phyloP scores from a whole-genome alignment of 345 rosid species.

The Aquilaria yunnanensis region DNA sequence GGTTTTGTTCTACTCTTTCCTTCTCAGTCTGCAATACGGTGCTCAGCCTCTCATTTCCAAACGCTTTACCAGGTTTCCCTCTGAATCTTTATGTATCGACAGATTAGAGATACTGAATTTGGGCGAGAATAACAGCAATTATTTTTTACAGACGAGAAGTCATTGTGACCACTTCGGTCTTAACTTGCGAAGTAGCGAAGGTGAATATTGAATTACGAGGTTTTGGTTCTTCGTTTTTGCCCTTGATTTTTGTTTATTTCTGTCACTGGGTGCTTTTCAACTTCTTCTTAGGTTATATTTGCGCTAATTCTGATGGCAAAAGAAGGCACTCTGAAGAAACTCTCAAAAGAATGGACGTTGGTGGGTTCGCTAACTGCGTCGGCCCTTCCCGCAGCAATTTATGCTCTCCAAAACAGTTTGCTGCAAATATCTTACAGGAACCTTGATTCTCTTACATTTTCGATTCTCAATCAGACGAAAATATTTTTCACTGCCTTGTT shows the following conservation, averaged over 20 bases:
- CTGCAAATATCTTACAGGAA: slow-evolving; percentile 93
- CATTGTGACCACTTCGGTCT: slow-evolving; percentile 85
- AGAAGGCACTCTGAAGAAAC: slow-evolving; percentile 65
- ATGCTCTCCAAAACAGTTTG: slow-evolving; percentile 97
- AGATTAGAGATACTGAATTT: slow-evolving; percentile 4
- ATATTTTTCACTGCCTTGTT: slow-evolving; percentile 89
- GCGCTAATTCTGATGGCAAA: slow-evolving; percentile 82
- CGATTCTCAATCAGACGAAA: slow-evolving; percentile 95
- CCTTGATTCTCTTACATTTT: slow-evolving; percentile 94
- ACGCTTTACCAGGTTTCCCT: slow-evolving; percentile 59
- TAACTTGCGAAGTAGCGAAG: slow-evolving; percentile 86
- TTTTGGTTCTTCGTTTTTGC: background rate
- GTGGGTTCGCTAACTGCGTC: slow-evolving; percentile 89
- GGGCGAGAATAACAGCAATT: slow-evolving; percentile 2
- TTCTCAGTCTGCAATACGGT: slow-evolving; percentile 88
- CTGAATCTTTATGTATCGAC: background rate
- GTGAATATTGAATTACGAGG: slow-evolving; percentile 23
- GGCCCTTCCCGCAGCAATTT: slow-evolving; percentile 94
- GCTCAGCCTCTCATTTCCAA: slow-evolving; percentile 95
- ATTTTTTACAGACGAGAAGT: slow-evolving; percentile 58
- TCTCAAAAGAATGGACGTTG: slow-evolving; percentile 73
- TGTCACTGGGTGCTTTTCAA: slow-evolving; percentile 7
- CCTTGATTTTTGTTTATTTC: background rate
- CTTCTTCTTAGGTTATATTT: slow-evolving; percentile 49
- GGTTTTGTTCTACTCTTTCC: slow-evolving; percentile 62